A percentile compares a stretch with the other conserved stretches of the same genome.
Conservation (phyloP, 257 asterid species). For the Apocynum venetum region DNA sequence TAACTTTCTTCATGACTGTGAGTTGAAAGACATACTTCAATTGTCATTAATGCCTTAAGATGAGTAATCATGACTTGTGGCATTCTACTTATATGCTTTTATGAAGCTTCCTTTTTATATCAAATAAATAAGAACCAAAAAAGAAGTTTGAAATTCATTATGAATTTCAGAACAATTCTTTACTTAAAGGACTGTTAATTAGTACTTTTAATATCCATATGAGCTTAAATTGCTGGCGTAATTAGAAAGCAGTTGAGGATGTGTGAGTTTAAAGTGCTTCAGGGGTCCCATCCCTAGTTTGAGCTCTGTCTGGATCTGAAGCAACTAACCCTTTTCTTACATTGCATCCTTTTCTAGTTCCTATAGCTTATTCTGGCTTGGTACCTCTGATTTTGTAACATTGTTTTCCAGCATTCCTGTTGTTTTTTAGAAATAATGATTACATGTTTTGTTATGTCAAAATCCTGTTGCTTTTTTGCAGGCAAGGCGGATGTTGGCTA, state of each 20-base stretch:
- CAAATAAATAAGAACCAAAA: neutral
- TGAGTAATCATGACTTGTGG: neutral
- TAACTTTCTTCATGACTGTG: neutral
- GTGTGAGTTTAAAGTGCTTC: neutral
- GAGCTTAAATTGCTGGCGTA: neutral
- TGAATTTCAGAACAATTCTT: neutral
- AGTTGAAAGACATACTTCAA: neutral
- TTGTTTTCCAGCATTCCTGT: neutral
- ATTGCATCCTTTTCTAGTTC: neutral
- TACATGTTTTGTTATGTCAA: neutral
- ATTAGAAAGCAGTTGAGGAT: neutral
- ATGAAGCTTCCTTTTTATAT: constrained; percentile 6
- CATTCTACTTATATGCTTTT: too few relatives aligned
- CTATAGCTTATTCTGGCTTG: neutral
- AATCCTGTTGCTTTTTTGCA: constrained; percentile 26
- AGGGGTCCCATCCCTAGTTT: neutral
- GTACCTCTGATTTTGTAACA: too few relatives aligned
- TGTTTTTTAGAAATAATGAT: neutral
- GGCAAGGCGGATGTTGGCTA: constrained; percentile 84
- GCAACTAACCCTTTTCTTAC: neutral
- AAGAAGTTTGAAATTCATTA: neutral
- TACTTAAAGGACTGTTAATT: neutral
- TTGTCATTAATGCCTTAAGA: neutral
- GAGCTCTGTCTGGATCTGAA: neutral
- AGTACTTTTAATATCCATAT: neutral